These are phyloP conservation scores for Ophiostoma himal-ulmi DNA, from an alignment of 2,329 filamentous ascomycete species.

Conservation along the genomic window DNA sequence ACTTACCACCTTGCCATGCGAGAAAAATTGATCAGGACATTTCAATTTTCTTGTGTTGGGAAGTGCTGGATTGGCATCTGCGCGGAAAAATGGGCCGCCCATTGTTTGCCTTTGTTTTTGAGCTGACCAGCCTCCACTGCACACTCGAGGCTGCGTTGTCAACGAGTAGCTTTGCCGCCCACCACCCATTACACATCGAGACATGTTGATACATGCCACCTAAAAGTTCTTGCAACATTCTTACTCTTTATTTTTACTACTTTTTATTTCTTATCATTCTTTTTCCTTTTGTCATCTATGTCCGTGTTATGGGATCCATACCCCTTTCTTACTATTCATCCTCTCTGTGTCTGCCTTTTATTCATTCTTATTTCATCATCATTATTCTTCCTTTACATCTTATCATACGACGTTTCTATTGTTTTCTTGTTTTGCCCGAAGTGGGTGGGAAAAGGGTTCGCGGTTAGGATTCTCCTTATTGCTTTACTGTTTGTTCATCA, in stretches of 20 bases:
- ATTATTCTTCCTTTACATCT: not conserved
- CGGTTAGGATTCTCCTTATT: conserved; percentile 13
- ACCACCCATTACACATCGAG: not conserved
- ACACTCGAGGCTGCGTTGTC: not conserved
- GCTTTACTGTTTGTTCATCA: not conserved
- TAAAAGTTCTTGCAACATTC: conserved; percentile 16
- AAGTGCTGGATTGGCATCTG: not conserved
- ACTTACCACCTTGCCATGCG: not conserved
- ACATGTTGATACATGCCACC: conserved; percentile 13
- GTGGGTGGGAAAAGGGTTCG: conserved; percentile 15
- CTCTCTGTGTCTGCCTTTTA: conserved; percentile 7
- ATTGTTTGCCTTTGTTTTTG: not conserved
- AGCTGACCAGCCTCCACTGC: not conserved
- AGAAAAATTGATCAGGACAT: not conserved
- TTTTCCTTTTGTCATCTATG: not conserved
- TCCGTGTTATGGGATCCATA: conserved; percentile 11
- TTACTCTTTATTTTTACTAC: not conserved
- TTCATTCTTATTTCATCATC: conserved; percentile 14
- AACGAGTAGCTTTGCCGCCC: not conserved
- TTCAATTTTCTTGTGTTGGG: not conserved
- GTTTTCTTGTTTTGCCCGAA: not conserved
- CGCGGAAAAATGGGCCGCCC: not conserved
- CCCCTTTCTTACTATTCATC: not conserved
- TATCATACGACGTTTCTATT: conserved; percentile 6
- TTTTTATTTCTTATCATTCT: not conserved